Conservation (phyloP, 2,329 filamentous ascomycete genomes). For the Magnaporthiopsis incrustans region DNA sequence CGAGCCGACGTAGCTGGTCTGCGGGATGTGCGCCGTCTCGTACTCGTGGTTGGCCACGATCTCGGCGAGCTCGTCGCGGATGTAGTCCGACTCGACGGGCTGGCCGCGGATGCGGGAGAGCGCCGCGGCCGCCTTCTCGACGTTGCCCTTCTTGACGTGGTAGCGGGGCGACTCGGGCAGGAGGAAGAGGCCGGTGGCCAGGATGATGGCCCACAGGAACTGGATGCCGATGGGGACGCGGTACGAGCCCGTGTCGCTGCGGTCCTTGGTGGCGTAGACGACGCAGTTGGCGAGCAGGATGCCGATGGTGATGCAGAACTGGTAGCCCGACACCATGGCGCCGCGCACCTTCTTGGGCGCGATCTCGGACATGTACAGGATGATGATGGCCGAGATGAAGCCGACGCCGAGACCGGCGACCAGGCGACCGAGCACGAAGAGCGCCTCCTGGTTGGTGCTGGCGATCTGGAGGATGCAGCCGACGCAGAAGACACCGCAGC, state of each 20-base stretch:
- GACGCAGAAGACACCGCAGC: constrained; percentile 62
- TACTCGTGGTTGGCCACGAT: constrained; percentile 87
- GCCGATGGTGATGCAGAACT: constrained; percentile 65
- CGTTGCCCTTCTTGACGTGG: constrained; percentile 69
- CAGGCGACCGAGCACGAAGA: constrained; percentile 66
- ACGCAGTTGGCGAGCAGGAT: constrained; percentile 50
- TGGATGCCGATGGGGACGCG: constrained; percentile 76
- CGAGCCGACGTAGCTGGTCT: constrained; percentile 53
- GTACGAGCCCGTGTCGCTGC: constrained; percentile 58
- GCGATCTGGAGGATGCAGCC: constrained; percentile 62
- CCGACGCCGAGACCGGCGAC: constrained; percentile 72
- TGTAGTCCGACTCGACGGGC: constrained; percentile 61
- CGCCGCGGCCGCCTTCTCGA: constrained; percentile 54
- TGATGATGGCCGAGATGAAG: constrained; percentile 72
- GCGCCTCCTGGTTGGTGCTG: constrained; percentile 44
- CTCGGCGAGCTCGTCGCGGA: constrained; percentile 73
- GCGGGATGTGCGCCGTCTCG: constrained; percentile 62
- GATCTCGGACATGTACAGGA: constrained; percentile 84
- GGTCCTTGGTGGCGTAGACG: constrained; percentile 61
- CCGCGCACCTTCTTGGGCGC: constrained; percentile 58
- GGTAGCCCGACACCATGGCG: constrained; percentile 54
- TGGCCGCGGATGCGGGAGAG: constrained; percentile 68
- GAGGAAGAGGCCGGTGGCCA: constrained; percentile 62
- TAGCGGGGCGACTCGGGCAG: constrained; percentile 82
- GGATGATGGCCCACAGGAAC: constrained; percentile 71